Percentiles rank a stretch among this genome's conserved stretches.
phyloP scores from a whole-genome alignment of 768 basidiomycete species.

The Boletus sp. region DNA sequence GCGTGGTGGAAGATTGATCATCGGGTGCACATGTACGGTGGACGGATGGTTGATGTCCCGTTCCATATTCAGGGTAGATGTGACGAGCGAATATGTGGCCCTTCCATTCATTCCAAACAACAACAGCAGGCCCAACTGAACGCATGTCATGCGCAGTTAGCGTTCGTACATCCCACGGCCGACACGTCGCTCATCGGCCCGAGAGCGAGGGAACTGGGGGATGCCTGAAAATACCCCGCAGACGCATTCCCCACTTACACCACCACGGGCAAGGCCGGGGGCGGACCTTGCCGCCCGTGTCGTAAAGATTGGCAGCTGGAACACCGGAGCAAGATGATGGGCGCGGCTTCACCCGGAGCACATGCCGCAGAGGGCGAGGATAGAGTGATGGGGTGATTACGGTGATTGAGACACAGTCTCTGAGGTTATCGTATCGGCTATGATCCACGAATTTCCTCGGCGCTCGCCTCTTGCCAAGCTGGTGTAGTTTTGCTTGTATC shows the following conservation, averaged over 20 bases:
- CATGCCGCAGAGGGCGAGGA: background rate
- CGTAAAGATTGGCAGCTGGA: background rate
- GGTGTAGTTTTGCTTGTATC: too few relatives aligned
- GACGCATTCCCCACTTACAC: background rate
- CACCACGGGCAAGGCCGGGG: background rate
- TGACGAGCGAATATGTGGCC: constrained; percentile 11
- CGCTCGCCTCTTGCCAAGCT: constrained; percentile 15
- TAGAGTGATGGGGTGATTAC: constrained; percentile 3
- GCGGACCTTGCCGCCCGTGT: background rate
- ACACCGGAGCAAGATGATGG: background rate
- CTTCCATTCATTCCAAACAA: constrained; percentile 13
- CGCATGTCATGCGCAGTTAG: background rate
- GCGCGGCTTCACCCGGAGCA: background rate
- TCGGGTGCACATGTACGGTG: constrained; percentile 15
- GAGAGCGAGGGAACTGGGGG: background rate
- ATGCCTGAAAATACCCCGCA: background rate
- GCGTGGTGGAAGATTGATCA: constrained; percentile 26
- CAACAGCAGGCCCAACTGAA: background rate
- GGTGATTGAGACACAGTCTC: constrained; percentile 9
- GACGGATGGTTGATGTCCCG: constrained; percentile 7
- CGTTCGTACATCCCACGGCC: constrained; percentile 2
- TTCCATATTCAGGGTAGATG: constrained; percentile 16
- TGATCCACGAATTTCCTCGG: constrained; percentile 12
- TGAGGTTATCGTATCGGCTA: constrained; percentile 8
- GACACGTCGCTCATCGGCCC: background rate